Percentiles rank a stretch among this genome's conserved stretches.
These are phyloP conservation scores for Exophiala sideris DNA, from an alignment of 2,329 filamentous ascomycete species.

Conservation along the genomic window DNA sequence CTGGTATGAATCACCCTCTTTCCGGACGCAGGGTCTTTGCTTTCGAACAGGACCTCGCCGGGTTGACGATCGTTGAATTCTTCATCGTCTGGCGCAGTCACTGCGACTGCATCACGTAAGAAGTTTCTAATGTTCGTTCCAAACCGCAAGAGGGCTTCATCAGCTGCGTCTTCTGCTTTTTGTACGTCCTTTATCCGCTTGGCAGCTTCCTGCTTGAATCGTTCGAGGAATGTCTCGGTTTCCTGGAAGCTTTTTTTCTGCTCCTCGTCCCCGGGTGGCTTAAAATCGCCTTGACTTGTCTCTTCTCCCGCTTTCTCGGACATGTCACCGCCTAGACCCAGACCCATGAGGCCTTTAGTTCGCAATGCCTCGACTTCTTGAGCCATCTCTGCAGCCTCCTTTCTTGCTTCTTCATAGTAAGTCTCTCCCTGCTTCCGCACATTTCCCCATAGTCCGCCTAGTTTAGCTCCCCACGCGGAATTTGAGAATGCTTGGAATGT, in stretches of 20 bases:
- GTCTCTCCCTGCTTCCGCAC: conserved; percentile 94
- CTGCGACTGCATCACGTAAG: conserved; percentile 82
- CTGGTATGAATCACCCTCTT: conserved; percentile 94
- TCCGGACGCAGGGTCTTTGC: conserved; percentile 77
- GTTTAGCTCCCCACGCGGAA: conserved; percentile 83
- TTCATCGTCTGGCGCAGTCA: conserved; percentile 66
- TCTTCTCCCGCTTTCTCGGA: conserved; percentile 31
- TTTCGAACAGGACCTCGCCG: conserved; percentile 78
- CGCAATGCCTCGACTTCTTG: conserved; percentile 73
- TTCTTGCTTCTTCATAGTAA: conserved; percentile 76
- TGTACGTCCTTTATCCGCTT: conserved; percentile 86
- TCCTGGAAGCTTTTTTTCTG: conserved; percentile 39
- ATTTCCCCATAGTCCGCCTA: conserved; percentile 84
- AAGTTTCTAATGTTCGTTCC: conserved; percentile 87
- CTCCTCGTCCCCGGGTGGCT: conserved; percentile 25
- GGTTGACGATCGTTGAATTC: conserved; percentile 35
- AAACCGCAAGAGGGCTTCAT: conserved; percentile 90
- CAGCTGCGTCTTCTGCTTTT: conserved; percentile 88
- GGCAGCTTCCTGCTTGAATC: conserved; percentile 71
- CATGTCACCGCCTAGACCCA: conserved; percentile 23
- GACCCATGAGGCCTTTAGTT: conserved; percentile 43
- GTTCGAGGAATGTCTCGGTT: conserved; percentile 66
- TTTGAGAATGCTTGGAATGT: conserved; percentile 90
- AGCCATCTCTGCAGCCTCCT: conserved; percentile 82
- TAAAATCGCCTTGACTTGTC: conserved; percentile 30